These are phyloP conservation scores for Rusavskia elegans DNA, from an alignment of 495 filamentous ascomycete species.

Conservation along the genomic window DNA sequence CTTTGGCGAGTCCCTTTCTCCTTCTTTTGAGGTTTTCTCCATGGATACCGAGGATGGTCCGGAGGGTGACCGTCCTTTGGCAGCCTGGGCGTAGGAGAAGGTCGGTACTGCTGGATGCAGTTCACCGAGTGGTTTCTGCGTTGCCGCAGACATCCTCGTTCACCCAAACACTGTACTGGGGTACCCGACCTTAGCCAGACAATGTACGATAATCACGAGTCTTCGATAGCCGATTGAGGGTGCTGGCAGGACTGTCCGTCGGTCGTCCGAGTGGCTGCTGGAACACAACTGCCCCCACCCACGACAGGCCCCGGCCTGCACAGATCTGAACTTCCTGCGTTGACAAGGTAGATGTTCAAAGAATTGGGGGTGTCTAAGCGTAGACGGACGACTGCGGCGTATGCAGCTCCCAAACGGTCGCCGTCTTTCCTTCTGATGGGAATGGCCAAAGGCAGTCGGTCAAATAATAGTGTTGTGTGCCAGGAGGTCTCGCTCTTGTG, in stretches of 20 bases:
- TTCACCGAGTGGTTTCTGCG: slow-evolving; percentile 7
- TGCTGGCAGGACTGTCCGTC: not conserved
- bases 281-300: not conserved
- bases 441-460: too few relatives aligned
- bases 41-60: slow-evolving; percentile 16
- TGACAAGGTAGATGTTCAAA: not conserved
- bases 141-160: slow-evolving; percentile 8
- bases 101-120: slow-evolving; percentile 12
- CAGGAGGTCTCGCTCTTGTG: too few relatives aligned
- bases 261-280: not conserved
- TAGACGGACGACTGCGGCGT: too few relatives aligned
- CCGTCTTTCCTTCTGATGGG: too few relatives aligned
- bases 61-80: slow-evolving; percentile 48
- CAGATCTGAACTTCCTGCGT: too few relatives aligned
- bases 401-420: too few relatives aligned
- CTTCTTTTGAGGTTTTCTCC: slow-evolving; percentile 22
- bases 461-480: too few relatives aligned
- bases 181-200: too few relatives aligned
- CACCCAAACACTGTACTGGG: not conserved
- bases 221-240: too few relatives aligned
- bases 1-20: slow-evolving; percentile 14
- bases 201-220: too few relatives aligned
- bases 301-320: not conserved
- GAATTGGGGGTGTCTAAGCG: not conserved
- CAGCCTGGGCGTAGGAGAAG: slow-evolving; percentile 94